These are phyloP conservation scores for Trichaptum fuscoviolaceum DNA, from an alignment of 768 basidiomycete species.

Conservation along the genomic window DNA sequence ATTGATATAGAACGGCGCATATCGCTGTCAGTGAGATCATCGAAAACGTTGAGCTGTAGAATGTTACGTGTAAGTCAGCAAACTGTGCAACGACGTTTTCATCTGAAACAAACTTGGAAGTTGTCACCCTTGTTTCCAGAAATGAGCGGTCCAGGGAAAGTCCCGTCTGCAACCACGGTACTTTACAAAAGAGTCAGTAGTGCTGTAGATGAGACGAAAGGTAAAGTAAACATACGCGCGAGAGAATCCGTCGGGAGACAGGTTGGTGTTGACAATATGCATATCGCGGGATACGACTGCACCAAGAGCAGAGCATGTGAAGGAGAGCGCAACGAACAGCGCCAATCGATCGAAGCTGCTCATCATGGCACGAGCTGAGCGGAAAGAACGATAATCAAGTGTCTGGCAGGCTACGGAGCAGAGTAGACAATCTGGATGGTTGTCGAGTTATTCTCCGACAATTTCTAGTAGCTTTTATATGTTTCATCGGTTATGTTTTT, in stretches of 20 bases:
- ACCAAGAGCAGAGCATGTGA: not conserved
- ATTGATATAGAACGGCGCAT: constrained; percentile 18
- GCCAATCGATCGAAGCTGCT: not conserved
- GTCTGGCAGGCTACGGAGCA: too few relatives aligned
- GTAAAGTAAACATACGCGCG: not conserved
- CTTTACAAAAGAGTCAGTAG: constrained; percentile 19
- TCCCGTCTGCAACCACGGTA: constrained; percentile 37
- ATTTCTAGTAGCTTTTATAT: too few relatives aligned
- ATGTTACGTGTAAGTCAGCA: constrained; percentile 13
- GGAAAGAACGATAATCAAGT: not conserved
- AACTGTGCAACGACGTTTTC: not conserved
- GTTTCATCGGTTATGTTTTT: too few relatives aligned
- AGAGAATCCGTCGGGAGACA: not conserved
- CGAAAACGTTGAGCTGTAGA: constrained; percentile 10
- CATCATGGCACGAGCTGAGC: not conserved
- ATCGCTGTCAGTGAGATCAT: constrained; percentile 17
- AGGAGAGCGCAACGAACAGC: not conserved
- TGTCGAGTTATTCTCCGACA: too few relatives aligned
- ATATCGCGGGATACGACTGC: not conserved
- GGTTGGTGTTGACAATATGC: constrained; percentile 1
- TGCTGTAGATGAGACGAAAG: not conserved
- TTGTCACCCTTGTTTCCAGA: constrained; percentile 36
- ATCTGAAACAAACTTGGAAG: constrained; percentile 17
- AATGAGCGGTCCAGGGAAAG: constrained; percentile 36
- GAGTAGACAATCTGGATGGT: not conserved